These are phyloP conservation scores for Ceratocystis lukuohia DNA, from an alignment of 2,329 filamentous ascomycete species.

Conservation along the genomic window DNA sequence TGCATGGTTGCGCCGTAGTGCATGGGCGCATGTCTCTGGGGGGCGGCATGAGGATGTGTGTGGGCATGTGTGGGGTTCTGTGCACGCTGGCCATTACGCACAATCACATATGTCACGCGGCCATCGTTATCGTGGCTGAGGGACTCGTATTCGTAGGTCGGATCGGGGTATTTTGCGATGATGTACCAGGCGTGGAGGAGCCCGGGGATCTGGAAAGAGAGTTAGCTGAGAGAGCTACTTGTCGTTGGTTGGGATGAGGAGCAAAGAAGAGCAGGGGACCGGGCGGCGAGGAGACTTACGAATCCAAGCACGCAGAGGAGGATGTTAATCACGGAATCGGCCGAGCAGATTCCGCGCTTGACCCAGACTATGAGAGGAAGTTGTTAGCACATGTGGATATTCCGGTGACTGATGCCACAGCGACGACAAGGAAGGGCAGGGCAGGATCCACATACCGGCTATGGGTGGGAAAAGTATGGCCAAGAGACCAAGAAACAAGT, in stretches of 20 bases:
- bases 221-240: background rate
- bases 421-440: background rate
- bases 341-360: conserved; percentile 83
- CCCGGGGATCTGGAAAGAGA: conserved; percentile 50
- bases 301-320: conserved; percentile 69
- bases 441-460: conserved; percentile 37
- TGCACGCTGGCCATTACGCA: conserved; percentile 33
- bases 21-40: conserved; percentile 27
- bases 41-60: conserved; percentile 18
- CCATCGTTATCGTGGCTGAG: conserved; percentile 44
- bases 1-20: conserved; percentile 35
- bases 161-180: conserved; percentile 76
- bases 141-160: conserved; percentile 55
- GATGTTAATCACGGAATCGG: conserved; percentile 89
- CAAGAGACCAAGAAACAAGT: conserved; percentile 50
- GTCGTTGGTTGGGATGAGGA: background rate
- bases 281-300: conserved; percentile 27
- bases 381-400: background rate
- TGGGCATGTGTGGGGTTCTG: conserved; percentile 23
- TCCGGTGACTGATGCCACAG: background rate
- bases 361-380: conserved; percentile 62
- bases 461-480: conserved; percentile 54
- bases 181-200: conserved; percentile 97
- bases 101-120: conserved; percentile 66
- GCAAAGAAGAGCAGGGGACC: background rate